A percentile compares a stretch with the other conserved stretches of the same genome.
Conservation (phyloP, 78 protist species). For the Dictyostelium citrinum region DNA sequence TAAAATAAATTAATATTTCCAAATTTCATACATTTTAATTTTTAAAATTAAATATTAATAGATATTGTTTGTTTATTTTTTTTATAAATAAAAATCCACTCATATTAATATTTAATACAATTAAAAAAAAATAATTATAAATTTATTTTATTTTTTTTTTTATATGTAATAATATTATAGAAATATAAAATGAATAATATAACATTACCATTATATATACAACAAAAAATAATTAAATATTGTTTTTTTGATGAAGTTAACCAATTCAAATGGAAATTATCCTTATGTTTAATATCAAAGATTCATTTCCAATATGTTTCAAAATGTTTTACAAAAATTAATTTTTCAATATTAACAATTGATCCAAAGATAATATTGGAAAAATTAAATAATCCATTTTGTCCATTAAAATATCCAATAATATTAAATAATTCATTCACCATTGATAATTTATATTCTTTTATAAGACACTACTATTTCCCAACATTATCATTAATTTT, state of each 20-base stretch:
- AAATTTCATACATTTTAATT: background rate
- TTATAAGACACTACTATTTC: background rate
- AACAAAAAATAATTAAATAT: background rate
- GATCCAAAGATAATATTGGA: background rate
- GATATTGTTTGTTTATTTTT: too few species aligned
- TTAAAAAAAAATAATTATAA: background rate
- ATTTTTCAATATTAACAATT: background rate
- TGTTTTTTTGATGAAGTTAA: background rate
- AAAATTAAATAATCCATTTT: background rate
- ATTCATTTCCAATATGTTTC: background rate
- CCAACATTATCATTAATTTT: background rate
- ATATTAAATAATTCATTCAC: background rate
- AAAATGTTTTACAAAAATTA: background rate
- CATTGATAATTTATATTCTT: background rate
- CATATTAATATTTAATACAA: too few species aligned
- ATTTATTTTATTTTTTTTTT: too few species aligned
- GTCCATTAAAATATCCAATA: background rate
- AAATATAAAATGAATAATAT: background rate
- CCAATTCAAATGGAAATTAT: slow-evolving; percentile 10
- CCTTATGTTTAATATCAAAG: background rate
- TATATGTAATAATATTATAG: too few species aligned
- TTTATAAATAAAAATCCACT: too few species aligned
- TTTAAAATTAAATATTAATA: too few species aligned
- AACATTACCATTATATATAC: background rate
- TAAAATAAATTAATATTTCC: background rate